Base-by-base conservation (phyloP, 179 eudicot genomes). In the Actinidia arguta region DNA sequence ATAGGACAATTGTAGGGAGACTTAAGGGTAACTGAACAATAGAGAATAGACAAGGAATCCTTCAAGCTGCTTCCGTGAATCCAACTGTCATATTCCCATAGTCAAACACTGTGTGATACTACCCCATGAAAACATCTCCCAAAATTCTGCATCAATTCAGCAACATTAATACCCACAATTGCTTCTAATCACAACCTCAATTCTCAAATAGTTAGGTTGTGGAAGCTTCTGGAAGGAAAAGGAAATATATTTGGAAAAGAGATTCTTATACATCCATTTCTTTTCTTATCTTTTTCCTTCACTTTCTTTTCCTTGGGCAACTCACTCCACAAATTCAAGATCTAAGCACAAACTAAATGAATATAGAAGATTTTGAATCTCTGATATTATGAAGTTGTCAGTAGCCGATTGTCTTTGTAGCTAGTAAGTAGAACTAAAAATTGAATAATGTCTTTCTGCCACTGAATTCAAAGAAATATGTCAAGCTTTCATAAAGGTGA, bases 51-150 rank as follows among this genome's bases (percentile, higher is more conserved):
- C 52, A 59, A 76, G 68, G 68, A 36, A 36, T 13, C 79, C 44
- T n/a, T 86, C 84, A 91, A 82, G 93, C 93, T 76, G 93, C 90
- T 80, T 88, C 89, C 44, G 93, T 92, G 79, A 91, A 91, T 73
- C 93, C 93, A 72, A 91, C 90, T 75, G 63, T 85, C 89, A 86
- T 81, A 31, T 89, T 89, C 25, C 93, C 93, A 27, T 82, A 86
- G 82, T 90, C 82, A 48, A 90, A 90, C 54, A 89, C 91, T 2
- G 92, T 90, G 85, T 90, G 93, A 76, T 87, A 90, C 44, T 73
- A 85, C 5, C 92, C 90, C 93, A 90, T 89, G 85, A 90, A 90
- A 68, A 90, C 88, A 79, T 90, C 92, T 78, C 92, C 92, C 81
- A 90, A 78, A 52, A 90, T 90, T 91, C 92, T 90, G 91, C 84